Base-by-base conservation (phyloP, 805 yeast species). In the Cyberlindnera americana region DNA sequence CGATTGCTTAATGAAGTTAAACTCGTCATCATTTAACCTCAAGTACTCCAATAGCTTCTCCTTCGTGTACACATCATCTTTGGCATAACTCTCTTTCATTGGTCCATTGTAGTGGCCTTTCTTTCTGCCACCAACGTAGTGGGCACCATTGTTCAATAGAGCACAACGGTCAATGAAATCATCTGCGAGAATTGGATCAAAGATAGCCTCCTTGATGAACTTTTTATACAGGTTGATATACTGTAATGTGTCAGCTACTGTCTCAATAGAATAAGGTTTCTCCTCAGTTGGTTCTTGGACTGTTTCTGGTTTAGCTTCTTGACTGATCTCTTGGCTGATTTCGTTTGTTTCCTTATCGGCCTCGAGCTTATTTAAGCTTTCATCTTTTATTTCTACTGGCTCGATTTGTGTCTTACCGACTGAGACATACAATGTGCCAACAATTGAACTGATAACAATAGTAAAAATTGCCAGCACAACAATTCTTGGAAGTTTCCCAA, bases 51-150 rank as follows among this genome's bases (percentile, higher is more conserved):
- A 30, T 3, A 48, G 29, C n/a, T 38, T 39, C 18, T 43, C 46
- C 35, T 38, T 40, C 5, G 49, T 45, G 37, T 45, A 45, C n/a
- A 48, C 46, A 13, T 36, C 43, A 16, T 48, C 52, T 18, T 28
- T 25, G 6, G 44, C 27, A 16, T 36, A 40, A 26, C 44, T 37
- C 32, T 48, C 52, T 26, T 45, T 48, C 32, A 43, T 34, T 6
- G 49, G 52, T 3, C 46, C 52, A 16, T 37, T 40, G 26, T 7
- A 40, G 32, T 47, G 51, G 10, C 47, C 47, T 23, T 40, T 44
- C 32, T 47, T 47, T 24, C 19, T 31, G 4, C 47, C 44, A 6
- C 43, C 46, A 7, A 17, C 29, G 32, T 47, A 47, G 23, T 47
- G 51, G 2, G 34, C 33, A 13, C 39, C 41, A 33, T 43, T 39